A percentile compares a stretch with the other conserved stretches of the same genome.
These are phyloP conservation scores for Penicillium soppii DNA, from an alignment of 495 filamentous ascomycete species.

Conservation along the genomic window DNA sequence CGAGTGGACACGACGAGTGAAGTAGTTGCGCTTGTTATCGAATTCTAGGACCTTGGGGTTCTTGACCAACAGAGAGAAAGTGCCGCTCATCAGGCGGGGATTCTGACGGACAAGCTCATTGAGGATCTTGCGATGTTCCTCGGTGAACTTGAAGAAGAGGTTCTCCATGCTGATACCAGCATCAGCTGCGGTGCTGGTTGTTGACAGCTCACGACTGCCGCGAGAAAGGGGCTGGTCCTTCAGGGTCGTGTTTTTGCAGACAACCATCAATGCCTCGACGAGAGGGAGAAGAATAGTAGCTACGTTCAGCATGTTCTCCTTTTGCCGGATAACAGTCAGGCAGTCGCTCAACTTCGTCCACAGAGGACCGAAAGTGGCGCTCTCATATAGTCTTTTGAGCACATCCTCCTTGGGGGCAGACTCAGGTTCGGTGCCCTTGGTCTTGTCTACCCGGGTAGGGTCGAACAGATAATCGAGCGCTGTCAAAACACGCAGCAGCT, in stretches of 20 bases:
- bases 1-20: conserved; percentile 86
- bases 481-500: conserved; percentile 87
- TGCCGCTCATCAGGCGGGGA: conserved; percentile 96
- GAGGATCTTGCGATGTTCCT: conserved; percentile 96
- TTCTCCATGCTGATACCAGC: conserved; percentile 68
- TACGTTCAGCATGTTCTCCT: conserved; percentile 93
- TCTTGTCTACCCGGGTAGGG: conserved; percentile 58
- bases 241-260: conserved; percentile 92
- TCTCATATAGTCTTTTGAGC: conserved; percentile 83
- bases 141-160: conserved; percentile 97
- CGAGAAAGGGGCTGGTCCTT: conserved; percentile 65
- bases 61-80: conserved; percentile 92
- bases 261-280: conserved; percentile 97
- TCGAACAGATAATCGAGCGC: conserved; percentile 96
- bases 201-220: conserved; percentile 63
- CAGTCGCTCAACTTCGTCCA: conserved; percentile 96
- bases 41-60: conserved; percentile 99
- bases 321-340: conserved; percentile 79
- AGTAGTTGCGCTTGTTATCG: conserved; percentile 99
- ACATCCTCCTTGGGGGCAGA: conserved; percentile 68
- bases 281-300: conserved; percentile 91
- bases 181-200: conserved; percentile 77
- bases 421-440: conserved; percentile 54
- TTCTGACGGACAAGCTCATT: conserved; percentile 97
- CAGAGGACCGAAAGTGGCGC: conserved; percentile 80